These are phyloP conservation scores for Ilyonectria sp. DNA, from an alignment of 2,329 filamentous ascomycete genomes.

Conservation along the genomic window DNA sequence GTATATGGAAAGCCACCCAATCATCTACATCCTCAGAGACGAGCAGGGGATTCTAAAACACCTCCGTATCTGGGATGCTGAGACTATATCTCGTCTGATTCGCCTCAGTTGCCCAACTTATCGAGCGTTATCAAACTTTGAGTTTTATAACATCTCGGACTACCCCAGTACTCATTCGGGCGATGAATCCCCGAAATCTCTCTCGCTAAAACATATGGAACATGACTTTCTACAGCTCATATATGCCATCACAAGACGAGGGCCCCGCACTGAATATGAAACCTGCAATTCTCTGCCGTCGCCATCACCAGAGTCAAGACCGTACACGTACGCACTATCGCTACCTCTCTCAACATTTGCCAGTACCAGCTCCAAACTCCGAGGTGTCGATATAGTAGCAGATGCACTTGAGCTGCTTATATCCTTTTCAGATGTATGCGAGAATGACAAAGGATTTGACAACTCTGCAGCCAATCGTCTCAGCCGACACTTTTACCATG, in stretches of 20 bases:
- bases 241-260: constrained; percentile 69
- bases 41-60: constrained; percentile 75
- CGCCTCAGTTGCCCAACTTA: constrained; percentile 71
- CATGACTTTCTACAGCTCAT: constrained; percentile 79
- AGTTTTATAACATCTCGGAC: constrained; percentile 83
- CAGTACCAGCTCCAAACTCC: too few species aligned
- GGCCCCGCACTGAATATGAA: constrained; percentile 70
- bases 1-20: constrained; percentile 75
- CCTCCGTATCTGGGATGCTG: constrained; percentile 67
- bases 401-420: constrained; percentile 74
- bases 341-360: constrained; percentile 64
- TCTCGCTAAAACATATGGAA: constrained; percentile 78
- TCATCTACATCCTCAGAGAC: constrained; percentile 80
- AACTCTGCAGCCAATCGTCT: constrained; percentile 55
- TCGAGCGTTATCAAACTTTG: constrained; percentile 78
- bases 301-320: constrained; percentile 71
- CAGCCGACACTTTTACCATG: constrained; percentile 70
- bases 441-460: too few species aligned
- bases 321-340: constrained; percentile 77
- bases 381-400: constrained; percentile 62
- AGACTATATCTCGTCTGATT: constrained; percentile 71
- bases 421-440: too few species aligned
- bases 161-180: constrained; percentile 47
- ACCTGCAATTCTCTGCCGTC: constrained; percentile 76
- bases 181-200: constrained; percentile 66